Evolutionary conservation across 495 filamentous ascomycete species (phyloP), one percentile per base, ranked within the genome.

Genomic region (Thermothielavioides terrestris): DNA sequence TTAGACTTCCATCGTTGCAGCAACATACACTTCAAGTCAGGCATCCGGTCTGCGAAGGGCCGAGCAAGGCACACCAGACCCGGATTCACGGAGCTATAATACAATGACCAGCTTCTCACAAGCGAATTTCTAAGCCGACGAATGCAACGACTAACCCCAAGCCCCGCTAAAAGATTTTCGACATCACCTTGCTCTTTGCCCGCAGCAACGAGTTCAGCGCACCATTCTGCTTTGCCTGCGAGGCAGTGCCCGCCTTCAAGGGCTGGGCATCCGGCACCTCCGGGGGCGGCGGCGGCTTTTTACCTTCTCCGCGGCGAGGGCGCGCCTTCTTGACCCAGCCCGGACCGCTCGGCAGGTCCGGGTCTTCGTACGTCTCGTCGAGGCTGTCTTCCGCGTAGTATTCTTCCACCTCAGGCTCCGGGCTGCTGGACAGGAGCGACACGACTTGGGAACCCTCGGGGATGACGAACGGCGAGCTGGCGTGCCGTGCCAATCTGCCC

Each of bases 351-450:
- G 64, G 68, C 48, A 71, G 11, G 36, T 32, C 17, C 7, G 50
- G 21, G 8, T 61, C 55, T 27, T 55, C 31, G 45, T 71, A 71
- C 0, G 62, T 70, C 22, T 57, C 62, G 41, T 72, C 70, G 25
- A 68, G 53, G n/a, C 61, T 62, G 6, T 73, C 70, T 4, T 73
- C 71, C 4, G 69, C 67, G 46, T 73, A 72, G 38, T 71, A 25
- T 28, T 74, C 71, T 7, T 45, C 54, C 14, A 61, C 50, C 23
- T 49, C 63, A 1, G 69, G 58, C 46, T 72, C 69, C 0, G 66
- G 62, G 50, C 70, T 61, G 46, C 58, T 68, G 1, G 63, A 60
- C 23, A 69, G 52, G 5, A 76, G 51, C 14, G 65, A 66, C 7
- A 69, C 47, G 7, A 74, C 63, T 43, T 74, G 70, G 0, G 63